Base-by-base conservation (phyloP, 1,284 basidiomycete species). In the Salmacisia buchloeana region DNA sequence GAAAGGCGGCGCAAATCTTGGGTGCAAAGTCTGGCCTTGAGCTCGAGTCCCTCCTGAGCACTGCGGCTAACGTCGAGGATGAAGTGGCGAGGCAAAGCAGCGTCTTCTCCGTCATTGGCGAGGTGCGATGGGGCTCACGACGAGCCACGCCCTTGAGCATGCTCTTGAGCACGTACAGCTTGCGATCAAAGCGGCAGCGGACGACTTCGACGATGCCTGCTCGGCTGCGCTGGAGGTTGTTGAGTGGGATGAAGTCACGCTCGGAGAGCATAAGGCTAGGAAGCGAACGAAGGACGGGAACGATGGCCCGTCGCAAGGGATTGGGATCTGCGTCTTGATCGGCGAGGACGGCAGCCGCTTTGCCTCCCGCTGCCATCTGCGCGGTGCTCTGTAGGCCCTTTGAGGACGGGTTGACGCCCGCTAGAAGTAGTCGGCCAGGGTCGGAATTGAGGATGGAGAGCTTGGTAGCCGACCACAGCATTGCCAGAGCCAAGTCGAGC, bases 101-200 rank as follows among this genome's bases (percentile, higher is more conserved):
- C 15, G 33, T 27, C 49, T 31, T 56, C 49, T 62, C 60, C 10
- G 38, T 58, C 36, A 62, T 25, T 21, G 58, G 58, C 18, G 29
- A 33, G 13, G 25, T 59, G 4, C 58, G 38, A 41, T 41, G 38
- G 3, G 39, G 38, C 45, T 77, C 74, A 31, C 74, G 69, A 15
- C 70, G 61, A 23, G 72, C 75, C 12, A 74, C 68, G 49, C 75
- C 73, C 57, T 79, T 79, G 59, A 77, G 66, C 39, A 73, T 71
- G 35, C 71, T 70, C 60, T 79, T 79, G 64, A 79, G 70, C 12
- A 79, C 75, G 59, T 79, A 79, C 39, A 79, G 65, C 25, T 67
- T 68, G 21, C 74, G 70, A 59, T 79, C 69, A 45, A 77, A 61
- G 15, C 71, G 69, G 60, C 69, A 74, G 27, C 75, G 73, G 59